These are phyloP conservation scores for Ramaria sp. DNA, from an alignment of 768 basidiomycete species.

Conservation along the genomic window DNA sequence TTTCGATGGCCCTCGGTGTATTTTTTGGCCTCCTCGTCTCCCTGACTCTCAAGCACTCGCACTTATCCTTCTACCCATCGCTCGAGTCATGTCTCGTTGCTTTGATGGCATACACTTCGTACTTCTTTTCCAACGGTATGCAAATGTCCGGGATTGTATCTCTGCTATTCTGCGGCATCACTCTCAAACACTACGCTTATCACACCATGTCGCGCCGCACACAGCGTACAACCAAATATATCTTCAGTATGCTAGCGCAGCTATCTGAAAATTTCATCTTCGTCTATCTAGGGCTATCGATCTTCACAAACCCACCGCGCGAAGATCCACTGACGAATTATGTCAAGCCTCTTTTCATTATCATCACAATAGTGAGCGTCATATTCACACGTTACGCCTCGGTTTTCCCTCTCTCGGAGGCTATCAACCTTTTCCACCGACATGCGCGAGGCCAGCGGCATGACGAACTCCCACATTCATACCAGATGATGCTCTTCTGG, in stretches of 20 bases:
- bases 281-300: constrained; percentile 91
- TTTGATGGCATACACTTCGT: constrained; percentile 90
- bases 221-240: constrained; percentile 89
- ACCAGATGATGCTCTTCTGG: constrained; percentile 99
- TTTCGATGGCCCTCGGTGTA: constrained; percentile 91
- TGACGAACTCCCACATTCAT: constrained; percentile 93
- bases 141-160: constrained; percentile 96
- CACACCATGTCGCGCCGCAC: constrained; percentile 97
- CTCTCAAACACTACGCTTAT: constrained; percentile 99
- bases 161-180: constrained; percentile 96
- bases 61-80: constrained; percentile 74
- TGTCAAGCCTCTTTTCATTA: constrained; percentile 92
- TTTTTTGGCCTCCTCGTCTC: constrained; percentile 85
- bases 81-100: constrained; percentile 97
- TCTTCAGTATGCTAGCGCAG: constrained; percentile 88
- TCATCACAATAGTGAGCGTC: constrained; percentile 84
- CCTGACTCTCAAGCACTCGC: constrained; percentile 88
- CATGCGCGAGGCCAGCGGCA: constrained; percentile 77
- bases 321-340: constrained; percentile 70
- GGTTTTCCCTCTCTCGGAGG: constrained; percentile 90
- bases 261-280: constrained; percentile 99
- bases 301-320: constrained; percentile 85
- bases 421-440: constrained; percentile 85
- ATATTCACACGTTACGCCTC: constrained; percentile 92
- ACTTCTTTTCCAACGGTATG: constrained; percentile 97